Evolutionary conservation across 192 early-diverging fungal species (phyloP), one percentile per base, ranked within the genome.

Genomic region (Gonapodya sp.): DNA sequence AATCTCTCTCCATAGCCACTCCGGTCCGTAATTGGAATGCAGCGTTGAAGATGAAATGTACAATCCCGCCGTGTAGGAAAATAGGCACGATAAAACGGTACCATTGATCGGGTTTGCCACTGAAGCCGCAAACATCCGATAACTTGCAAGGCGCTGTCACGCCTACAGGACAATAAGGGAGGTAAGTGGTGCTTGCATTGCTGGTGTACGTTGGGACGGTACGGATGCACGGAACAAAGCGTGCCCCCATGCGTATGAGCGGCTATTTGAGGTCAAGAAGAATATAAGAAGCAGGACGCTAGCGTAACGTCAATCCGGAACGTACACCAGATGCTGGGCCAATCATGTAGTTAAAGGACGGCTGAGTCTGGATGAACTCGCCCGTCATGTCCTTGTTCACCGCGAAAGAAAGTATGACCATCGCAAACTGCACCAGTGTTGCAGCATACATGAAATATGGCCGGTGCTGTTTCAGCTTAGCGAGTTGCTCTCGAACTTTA

Each of bases 141-240:
- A 94, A 81, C 32, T 82, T 86, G 84, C 94, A 95, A 16, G 85
- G 81, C 1, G 73, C 80, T 34, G 73, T 64, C 18, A 88, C 81
- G 46, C 86, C 88, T 79, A 81, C 2, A 79, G 90, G 85, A 86
- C 92, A 85, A 36, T 31, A 34, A 84, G 86, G 32, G 16, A 81
- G 18, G 35, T 74, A 31, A 35, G 77, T 73, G 0, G 31, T 73
- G 31, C 37, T n/a, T 72, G 81, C 82, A 0, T 80, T 84, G 36
- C 73, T 14, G 79, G 1, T 2, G 80, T 73, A 31, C 82, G 80
- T 34, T 79, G 81, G 73, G 78, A 83, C 73, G 34, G 80, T 73
- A 30, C 90, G 84, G 89, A 96, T 96, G 83, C 95, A 96, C 24
- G 94, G 93, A 0, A 92, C 88, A 83, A 92, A 95, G 1, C 94